Evolutionary conservation across 192 early-diverging fungal species (phyloP), one percentile per base, ranked within the genome.

Genomic region (Entophlyctis helioformis): DNA sequence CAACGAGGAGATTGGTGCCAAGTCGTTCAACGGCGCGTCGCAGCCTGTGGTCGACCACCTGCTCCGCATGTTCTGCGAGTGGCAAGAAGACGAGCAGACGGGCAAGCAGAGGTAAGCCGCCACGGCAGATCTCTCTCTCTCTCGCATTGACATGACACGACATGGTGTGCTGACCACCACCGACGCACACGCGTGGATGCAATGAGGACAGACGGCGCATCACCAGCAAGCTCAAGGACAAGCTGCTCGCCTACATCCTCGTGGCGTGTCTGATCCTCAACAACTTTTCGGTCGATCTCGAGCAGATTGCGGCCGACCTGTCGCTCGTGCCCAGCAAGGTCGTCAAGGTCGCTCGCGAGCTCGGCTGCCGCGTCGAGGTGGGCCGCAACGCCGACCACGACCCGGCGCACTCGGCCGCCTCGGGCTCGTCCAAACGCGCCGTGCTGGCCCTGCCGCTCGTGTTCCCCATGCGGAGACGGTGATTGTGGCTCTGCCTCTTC

Each of bases 231-330:
- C 71, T 66, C 33, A 78, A 81, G 47, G 85, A 84, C 62, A 85
- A 73, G 61, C 67, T 94, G 5, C 59, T 82, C 11, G 82, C 78
- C 49, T 83, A 87, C 53, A 85, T 89, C 42, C 54, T 85, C 33
- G 72, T 74, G 11, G 58, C 89, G 34, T 71, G 71, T 48, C 61
- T 94, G 50, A 75, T 71, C 9, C 51, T 89, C 1, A 78, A 85
- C 53, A 76, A 81, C 54, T 90, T 72, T 67, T 69, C 66, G 15
- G 47, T 83, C 33, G 72, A 86, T 40, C 65, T 80, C 0, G 51
- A 53, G 1, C 64, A 66, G 3, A 54, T 91, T 35, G 76, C 80
- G 0, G 51, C 57, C 2, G 87, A 90, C 48, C 54, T 91, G 47
- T 50, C 46, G 15, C 44, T 72, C 9, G 6, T 44, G 1, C 21